These are phyloP conservation scores for Jaapia argillacea DNA, from an alignment of 768 basidiomycete genomes.

Conservation along the genomic window DNA sequence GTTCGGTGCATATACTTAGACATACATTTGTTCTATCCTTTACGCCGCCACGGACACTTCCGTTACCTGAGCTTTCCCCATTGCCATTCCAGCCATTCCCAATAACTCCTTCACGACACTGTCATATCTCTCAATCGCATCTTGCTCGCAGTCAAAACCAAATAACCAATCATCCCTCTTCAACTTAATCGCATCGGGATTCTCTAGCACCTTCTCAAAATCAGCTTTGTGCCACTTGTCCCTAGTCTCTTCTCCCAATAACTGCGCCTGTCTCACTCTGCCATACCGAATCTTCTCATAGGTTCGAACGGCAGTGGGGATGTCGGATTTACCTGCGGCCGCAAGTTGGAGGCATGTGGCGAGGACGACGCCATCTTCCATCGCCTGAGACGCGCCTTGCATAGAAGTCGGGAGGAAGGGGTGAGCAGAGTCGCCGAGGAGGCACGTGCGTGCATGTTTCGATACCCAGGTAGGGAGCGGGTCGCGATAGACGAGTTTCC, in stretches of 20 bases:
- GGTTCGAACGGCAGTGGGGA: slow-evolving; percentile 9
- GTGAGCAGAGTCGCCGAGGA: slow-evolving; percentile 22
- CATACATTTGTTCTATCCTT: no score
- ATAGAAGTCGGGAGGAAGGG: slow-evolving; percentile 20
- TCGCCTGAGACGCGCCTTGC: slow-evolving; percentile 14
- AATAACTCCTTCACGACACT: slow-evolving; percentile 10
- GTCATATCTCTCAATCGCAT: slow-evolving; percentile 14
- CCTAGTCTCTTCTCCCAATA: slow-evolving; percentile 16
- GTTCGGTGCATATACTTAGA: no score
- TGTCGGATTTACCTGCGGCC: slow-evolving; percentile 8
- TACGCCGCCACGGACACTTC: no score
- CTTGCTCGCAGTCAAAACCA: slow-evolving; percentile 16
- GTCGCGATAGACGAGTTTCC: slow-evolving; percentile 17
- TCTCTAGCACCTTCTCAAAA: slow-evolving; percentile 7
- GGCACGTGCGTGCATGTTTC: slow-evolving; percentile 9
- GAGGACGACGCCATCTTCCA: slow-evolving; percentile 16
- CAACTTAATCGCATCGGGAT: slow-evolving; percentile 7
- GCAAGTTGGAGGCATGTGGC: slow-evolving; percentile 12
- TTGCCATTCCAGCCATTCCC: no score
- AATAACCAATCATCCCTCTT: slow-evolving; percentile 18
- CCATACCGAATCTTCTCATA: slow-evolving; percentile 15
- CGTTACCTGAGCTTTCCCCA: no score
- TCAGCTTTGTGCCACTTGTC: slow-evolving; percentile 14
- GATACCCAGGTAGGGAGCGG: slow-evolving; percentile 17
- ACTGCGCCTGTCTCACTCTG: slow-evolving; percentile 13